Evolutionary conservation across 805 yeast species (phyloP), one percentile per base, ranked within the genome.

Genomic region (Kregervanrija delftensis): DNA sequence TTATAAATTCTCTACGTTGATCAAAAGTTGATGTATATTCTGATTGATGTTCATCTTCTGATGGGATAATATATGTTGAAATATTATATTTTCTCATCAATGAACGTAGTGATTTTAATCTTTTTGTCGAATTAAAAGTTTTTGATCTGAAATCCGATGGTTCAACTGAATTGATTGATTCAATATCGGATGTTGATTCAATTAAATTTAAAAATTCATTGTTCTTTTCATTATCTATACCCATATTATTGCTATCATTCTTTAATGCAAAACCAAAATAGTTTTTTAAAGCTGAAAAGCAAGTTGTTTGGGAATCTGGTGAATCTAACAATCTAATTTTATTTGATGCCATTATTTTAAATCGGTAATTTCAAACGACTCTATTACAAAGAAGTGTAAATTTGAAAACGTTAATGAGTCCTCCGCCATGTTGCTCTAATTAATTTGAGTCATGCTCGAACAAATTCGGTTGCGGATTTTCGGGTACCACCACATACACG

Each of bases 1-100:
- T 76, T 28, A 91, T 83, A 55, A 74, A 91, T 44, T 78, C 83
- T 46, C 97, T 72, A 54, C 96, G 77, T 59, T 83, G 86, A 61
- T 91, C 98, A 11, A 83, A 77, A 1, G 74, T 67, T 0, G 93
- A 76, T 8, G 91, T 91, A 56, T 90, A 90, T 66, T 91, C 99
- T 28, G 90, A 80, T 62, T 85, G 91, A 63, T 91, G 99, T 55
- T 86, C 96, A 60, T 91, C 99, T 60, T 88, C 96, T 35, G 95
- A 81, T 2, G 72, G 72, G 8, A 79, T 63, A 40, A 79, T 71
- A 57, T 79, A 79, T n/a, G 74, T 76, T 3, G 72, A 79, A 33
- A 78, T 56, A 42, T 70, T 63, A 51, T 68, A 52, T 13, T 61
- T 60, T 13, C 57, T 62, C 84, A 79, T 79, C 17, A 66, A 53